Evolutionary conservation across 305 asterid genomes (phyloP).

Genomic region (Solanum chacoense): DNA sequence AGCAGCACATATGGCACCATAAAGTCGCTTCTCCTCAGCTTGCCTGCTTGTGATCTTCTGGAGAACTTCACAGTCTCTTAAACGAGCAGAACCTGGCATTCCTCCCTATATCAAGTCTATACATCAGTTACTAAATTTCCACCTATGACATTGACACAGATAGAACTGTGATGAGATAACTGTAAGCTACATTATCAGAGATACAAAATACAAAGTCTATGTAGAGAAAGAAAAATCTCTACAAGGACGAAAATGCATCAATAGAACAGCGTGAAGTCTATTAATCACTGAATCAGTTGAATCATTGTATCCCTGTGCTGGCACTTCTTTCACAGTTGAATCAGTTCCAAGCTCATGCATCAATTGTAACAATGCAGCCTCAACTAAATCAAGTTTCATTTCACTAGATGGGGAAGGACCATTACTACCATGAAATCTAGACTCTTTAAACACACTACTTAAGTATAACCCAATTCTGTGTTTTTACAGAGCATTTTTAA

Average conservation of each 20-base stretch:
- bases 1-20: constrained; percentile 91
- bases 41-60: constrained; percentile 58
- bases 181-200: neutral
- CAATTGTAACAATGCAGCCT: neutral
- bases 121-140: neutral
- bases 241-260: neutral
- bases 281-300: neutral
- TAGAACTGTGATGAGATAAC: neutral
- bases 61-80: constrained; percentile 62
- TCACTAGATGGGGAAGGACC: neutral
- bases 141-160: neutral
- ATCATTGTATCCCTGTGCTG: neutral
- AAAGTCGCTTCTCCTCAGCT: constrained; percentile 62
- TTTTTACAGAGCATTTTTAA: neutral
- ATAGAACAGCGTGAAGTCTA: neutral
- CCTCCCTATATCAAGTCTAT: constrained; percentile 56
- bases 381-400: neutral
- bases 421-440: neutral
- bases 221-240: neutral
- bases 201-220: neutral
- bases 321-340: neutral
- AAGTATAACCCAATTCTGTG: neutral
- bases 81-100: constrained; percentile 93
- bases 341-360: neutral
- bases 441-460: neutral